Percentiles rank a stretch among this genome's conserved stretches.
Conservation (phyloP, 345 rosid species). For the Ailanthus altissimus region DNA sequence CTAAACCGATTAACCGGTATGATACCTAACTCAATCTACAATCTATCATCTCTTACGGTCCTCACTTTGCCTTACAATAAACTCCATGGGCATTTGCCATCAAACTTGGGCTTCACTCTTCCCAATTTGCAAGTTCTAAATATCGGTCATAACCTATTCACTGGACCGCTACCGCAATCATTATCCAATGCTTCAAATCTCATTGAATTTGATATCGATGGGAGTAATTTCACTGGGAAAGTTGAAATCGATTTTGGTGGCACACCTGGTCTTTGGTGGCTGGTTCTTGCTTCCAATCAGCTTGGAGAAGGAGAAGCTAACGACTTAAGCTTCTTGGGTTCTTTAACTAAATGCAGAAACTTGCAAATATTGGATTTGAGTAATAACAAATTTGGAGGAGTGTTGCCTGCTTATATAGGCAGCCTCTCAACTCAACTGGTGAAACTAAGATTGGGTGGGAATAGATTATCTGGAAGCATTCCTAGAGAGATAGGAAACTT, state of each 20-base stretch:
- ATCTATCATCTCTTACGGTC: conserved; percentile 9
- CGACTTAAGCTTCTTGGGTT: conserved; percentile 27
- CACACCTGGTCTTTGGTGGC: conserved; percentile 7
- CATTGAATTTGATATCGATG: neutral
- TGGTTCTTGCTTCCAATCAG: conserved; percentile 21
- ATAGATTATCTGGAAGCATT: conserved; percentile 28
- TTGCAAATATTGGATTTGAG: conserved; percentile 27
- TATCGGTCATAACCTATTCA: conserved; percentile 19
- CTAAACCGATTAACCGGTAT: neutral
- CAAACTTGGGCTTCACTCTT: conserved; percentile 22
- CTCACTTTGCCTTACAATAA: conserved; percentile 12
- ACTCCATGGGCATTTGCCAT: conserved; percentile 25
- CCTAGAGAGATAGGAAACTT: conserved; percentile 17
- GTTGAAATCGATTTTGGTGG: conserved; percentile 20
- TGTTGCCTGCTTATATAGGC: conserved; percentile 22
- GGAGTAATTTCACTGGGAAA: conserved; percentile 27
- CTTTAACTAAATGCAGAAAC: conserved; percentile 29
- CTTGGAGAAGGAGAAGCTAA: no score
- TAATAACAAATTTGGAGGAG: conserved; percentile 26
- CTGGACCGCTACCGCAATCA: conserved; percentile 24
- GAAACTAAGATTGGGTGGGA: conserved; percentile 20
- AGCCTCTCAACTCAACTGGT: conserved; percentile 27
- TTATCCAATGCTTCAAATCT: conserved; percentile 32
- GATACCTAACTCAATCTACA: conserved; percentile 23
- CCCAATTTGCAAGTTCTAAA: conserved; percentile 19